A percentile compares a stretch with the other conserved stretches of the same genome.
Conservation (phyloP, 305 asterid species). For the Solanum hybrid region DNA sequence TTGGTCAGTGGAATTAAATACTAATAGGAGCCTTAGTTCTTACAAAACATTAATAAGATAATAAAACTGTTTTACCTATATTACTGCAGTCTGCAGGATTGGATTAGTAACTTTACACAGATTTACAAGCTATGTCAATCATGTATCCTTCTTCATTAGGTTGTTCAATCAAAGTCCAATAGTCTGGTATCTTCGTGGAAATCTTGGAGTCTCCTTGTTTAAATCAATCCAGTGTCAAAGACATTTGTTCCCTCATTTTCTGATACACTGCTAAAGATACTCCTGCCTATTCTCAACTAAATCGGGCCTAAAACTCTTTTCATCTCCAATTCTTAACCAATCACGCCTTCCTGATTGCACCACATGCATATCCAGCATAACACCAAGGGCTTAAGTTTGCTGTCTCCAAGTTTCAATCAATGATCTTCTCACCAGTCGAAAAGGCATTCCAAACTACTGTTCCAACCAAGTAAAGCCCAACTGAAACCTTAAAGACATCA, state of each 20-base stretch:
- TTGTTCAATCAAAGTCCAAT: not conserved
- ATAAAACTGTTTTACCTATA: not conserved
- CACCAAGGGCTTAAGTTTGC: not conserved
- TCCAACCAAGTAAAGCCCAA: slow-evolving; percentile 71
- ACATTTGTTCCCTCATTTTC: not conserved
- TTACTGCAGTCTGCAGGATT: not conserved
- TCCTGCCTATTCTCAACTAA: not conserved
- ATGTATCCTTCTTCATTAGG: not conserved
- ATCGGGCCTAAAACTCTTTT: not conserved
- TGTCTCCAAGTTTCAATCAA: slow-evolving; percentile 24
- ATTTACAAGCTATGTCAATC: not conserved
- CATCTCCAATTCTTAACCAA: not conserved
- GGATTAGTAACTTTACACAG: not conserved
- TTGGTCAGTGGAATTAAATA: not conserved
- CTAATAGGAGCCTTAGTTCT: not conserved
- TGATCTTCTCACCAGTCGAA: slow-evolving; percentile 77
- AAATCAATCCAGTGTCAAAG: not conserved
- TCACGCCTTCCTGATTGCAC: not conserved
- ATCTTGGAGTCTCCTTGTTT: not conserved
- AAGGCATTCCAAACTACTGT: slow-evolving; percentile 76
- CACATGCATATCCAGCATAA: not conserved
- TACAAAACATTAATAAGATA: not conserved
- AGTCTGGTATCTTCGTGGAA: not conserved
- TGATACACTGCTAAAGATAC: not conserved
- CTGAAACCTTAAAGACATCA: slow-evolving; percentile 65